phyloP scores from a whole-genome alignment of 768 basidiomycete species.

The Fistulinella prunicolor region DNA sequence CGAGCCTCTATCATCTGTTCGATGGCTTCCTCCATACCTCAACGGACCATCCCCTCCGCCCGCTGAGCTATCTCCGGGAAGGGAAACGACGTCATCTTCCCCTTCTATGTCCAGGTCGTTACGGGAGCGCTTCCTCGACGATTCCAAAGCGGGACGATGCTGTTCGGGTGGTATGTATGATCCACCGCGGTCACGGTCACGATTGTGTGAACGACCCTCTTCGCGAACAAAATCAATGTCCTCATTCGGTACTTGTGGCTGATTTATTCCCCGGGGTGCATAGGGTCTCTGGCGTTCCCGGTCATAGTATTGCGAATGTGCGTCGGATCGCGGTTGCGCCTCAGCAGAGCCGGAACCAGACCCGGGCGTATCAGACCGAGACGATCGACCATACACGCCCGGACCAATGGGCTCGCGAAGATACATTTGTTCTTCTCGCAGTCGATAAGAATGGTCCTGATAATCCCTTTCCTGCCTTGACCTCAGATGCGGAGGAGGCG shows the following conservation, averaged over 20 bases:
- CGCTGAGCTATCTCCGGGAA: slow-evolving; percentile 27
- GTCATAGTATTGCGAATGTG: slow-evolving; percentile 46
- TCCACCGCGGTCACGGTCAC: slow-evolving; percentile 39
- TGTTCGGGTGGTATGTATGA: slow-evolving; percentile 35
- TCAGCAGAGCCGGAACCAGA: slow-evolving; percentile 54
- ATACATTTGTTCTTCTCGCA: slow-evolving; percentile 29
- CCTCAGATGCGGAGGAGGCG: slow-evolving; percentile 40
- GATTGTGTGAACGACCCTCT: slow-evolving; percentile 42
- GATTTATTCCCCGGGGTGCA: slow-evolving; percentile 51
- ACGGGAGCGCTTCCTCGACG: slow-evolving; percentile 54
- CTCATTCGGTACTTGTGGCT: slow-evolving; percentile 37
- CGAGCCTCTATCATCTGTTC: slow-evolving; percentile 49
- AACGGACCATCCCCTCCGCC: slow-evolving; percentile 28
- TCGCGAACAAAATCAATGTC: slow-evolving; percentile 54
- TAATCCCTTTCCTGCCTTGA: slow-evolving; percentile 35
- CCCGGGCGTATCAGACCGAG: slow-evolving; percentile 58
- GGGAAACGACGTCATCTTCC: slow-evolving; percentile 45
- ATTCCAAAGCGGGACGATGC: slow-evolving; percentile 40
- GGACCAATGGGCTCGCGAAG: slow-evolving; percentile 32
- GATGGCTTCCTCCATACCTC: slow-evolving; percentile 37
- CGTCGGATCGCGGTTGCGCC: slow-evolving; percentile 48
- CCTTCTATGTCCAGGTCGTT: slow-evolving; percentile 65
- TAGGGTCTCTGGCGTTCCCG: slow-evolving; percentile 48
- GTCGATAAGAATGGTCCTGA: slow-evolving; percentile 30
- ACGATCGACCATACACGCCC: slow-evolving; percentile 33